These are phyloP conservation scores for Papiliotrema laurentii DNA, from an alignment of 1,284 basidiomycete species.

Conservation along the genomic window DNA sequence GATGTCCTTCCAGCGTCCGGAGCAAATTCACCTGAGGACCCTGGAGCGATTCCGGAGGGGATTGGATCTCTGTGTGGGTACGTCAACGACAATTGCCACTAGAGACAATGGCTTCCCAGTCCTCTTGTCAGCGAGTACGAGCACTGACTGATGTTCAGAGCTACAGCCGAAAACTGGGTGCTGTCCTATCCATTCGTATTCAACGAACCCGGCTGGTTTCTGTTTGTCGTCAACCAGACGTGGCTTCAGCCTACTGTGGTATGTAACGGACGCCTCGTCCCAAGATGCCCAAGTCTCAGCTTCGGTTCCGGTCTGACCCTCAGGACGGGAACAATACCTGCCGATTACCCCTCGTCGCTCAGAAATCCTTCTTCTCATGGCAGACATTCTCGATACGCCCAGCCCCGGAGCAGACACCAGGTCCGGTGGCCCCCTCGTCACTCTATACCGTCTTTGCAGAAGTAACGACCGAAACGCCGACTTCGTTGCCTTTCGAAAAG, in stretches of 20 bases:
- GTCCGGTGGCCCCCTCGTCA: slow-evolving; percentile 13
- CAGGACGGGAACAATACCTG: slow-evolving; percentile 31
- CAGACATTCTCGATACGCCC: slow-evolving; percentile 32
- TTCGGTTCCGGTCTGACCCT: too few relatives aligned
- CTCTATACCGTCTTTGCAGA: slow-evolving; percentile 34
- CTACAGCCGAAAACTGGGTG: slow-evolving; percentile 25
- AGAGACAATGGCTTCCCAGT: too few relatives aligned
- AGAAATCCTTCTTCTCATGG: slow-evolving; percentile 41
- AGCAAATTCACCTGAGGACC: slow-evolving; percentile 16
- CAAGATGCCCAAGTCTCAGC: too few relatives aligned
- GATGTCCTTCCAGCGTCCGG: slow-evolving; percentile 31
- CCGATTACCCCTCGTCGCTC: slow-evolving; percentile 20
- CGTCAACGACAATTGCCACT: too few relatives aligned
- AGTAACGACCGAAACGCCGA: slow-evolving; percentile 25
- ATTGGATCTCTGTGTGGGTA: slow-evolving; percentile 37
- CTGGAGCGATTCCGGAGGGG: slow-evolving; percentile 15
- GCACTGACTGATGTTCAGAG: slow-evolving; percentile 9
- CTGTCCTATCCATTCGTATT: slow-evolving; percentile 35
- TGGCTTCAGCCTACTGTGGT: slow-evolving; percentile 40
- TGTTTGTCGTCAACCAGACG: slow-evolving; percentile 46
- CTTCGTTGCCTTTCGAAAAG: slow-evolving; percentile 24
- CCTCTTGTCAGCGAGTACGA: not conserved
- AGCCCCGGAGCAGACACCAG: slow-evolving; percentile 20
- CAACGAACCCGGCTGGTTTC: slow-evolving; percentile 39
- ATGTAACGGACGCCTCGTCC: too few relatives aligned